Conservation (phyloP, 176 grass and related monocot genomes). For the Alopecurus myosuroides region DNA sequence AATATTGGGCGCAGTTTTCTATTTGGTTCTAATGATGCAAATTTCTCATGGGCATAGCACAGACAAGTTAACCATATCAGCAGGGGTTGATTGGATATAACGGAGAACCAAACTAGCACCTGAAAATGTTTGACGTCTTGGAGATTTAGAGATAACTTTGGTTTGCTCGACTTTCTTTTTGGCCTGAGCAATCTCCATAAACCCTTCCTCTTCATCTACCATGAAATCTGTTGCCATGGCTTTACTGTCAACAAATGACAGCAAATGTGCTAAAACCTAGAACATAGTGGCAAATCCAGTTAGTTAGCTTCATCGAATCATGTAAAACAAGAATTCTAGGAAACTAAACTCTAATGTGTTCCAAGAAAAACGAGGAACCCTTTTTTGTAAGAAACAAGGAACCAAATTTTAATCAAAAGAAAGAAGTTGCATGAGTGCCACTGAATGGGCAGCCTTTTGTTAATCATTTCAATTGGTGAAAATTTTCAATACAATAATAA, state of each 20-base stretch:
- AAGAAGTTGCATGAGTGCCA: neutral
- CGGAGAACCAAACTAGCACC: neutral
- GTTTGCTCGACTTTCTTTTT: constrained; percentile 35
- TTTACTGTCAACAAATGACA: constrained; percentile 56
- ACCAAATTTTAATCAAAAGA: neutral
- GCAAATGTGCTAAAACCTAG: constrained; percentile 46
- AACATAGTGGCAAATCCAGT: neutral
- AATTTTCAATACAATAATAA: neutral
- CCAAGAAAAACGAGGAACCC: neutral
- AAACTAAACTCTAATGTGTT: neutral
- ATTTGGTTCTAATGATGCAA: neutral
- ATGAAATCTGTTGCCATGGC: constrained; percentile 3
- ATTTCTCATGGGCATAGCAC: neutral
- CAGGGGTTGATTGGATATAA: neutral
- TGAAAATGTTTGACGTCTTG: constrained; percentile 7
- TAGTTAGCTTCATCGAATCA: neutral
- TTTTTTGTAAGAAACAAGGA: neutral
- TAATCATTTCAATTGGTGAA: neutral
- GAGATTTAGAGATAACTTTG: neutral
- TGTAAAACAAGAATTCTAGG: neutral
- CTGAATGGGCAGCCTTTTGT: neutral
- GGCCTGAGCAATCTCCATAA: constrained; percentile 4
- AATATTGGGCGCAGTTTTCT: neutral
- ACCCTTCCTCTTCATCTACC: constrained; percentile 34
- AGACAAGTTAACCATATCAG: neutral